A percentile compares a stretch with the other conserved stretches of the same genome.
These are phyloP conservation scores for Penicillium sp. DNA, from an alignment of 2,329 filamentous ascomycete genomes.

Conservation along the genomic window DNA sequence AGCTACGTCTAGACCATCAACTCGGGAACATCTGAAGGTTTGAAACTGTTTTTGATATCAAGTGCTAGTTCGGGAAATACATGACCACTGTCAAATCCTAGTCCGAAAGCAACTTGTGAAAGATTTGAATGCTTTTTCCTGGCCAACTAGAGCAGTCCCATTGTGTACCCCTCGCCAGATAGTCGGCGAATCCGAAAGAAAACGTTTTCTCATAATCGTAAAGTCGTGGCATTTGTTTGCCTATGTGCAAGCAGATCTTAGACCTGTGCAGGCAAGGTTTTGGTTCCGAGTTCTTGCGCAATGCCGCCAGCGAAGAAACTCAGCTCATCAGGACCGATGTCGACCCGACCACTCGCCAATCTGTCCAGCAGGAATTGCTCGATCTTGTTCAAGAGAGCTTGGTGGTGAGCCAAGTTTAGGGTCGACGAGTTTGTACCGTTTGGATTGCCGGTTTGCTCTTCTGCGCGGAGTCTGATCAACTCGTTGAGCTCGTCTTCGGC, in stretches of 20 bases:
- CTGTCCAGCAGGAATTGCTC: constrained; percentile 36
- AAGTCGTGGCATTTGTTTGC: constrained; percentile 16
- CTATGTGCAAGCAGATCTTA: neutral
- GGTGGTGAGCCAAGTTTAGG: constrained; percentile 11
- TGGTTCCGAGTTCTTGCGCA: constrained; percentile 30
- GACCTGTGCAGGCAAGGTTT: constrained; percentile 14
- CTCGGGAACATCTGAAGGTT: neutral
- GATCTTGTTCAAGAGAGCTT: constrained; percentile 32
- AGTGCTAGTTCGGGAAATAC: constrained; percentile 7
- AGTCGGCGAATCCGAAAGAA: constrained; percentile 7
- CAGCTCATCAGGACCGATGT: constrained; percentile 37
- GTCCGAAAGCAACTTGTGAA: neutral
- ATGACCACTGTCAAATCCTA: constrained; percentile 2
- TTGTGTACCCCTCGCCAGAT: constrained; percentile 8
- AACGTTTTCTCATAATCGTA: constrained; percentile 21
- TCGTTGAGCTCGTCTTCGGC: constrained; percentile 36
- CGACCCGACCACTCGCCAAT: constrained; percentile 28
- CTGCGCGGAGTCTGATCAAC: constrained; percentile 29
- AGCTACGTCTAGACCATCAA: neutral
- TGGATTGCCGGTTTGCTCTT: constrained; percentile 16
- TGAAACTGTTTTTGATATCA: constrained; percentile 9
- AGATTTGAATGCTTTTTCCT: constrained; percentile 10
- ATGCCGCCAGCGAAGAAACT: constrained; percentile 42
- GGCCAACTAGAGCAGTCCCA: constrained; percentile 10
- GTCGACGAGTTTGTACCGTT: constrained; percentile 6